phyloP scores from a whole-genome alignment of 2,329 filamentous ascomycete genomes.

The Trichoderma gracile region DNA sequence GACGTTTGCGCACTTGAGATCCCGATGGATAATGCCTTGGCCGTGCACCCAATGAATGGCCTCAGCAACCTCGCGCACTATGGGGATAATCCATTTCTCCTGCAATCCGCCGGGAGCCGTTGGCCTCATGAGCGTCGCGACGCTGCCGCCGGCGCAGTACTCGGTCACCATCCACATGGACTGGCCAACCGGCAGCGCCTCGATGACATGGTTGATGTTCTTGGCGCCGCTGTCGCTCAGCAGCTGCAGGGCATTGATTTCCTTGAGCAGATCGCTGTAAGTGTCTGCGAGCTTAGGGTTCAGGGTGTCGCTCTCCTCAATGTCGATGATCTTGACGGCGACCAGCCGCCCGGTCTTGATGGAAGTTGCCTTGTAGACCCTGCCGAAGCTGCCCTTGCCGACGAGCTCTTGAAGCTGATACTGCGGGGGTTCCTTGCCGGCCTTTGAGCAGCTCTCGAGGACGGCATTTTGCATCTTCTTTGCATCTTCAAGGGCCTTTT shows the following conservation, averaged over 20 bases:
- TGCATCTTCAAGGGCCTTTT: constrained; percentile 67
- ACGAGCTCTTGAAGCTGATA: constrained; percentile 73
- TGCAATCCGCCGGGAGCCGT: constrained; percentile 64
- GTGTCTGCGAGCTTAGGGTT: constrained; percentile 66
- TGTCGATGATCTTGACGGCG: constrained; percentile 81
- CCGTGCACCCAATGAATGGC: constrained; percentile 68
- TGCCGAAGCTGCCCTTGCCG: constrained; percentile 72
- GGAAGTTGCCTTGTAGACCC: constrained; percentile 67
- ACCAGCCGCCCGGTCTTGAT: constrained; percentile 56
- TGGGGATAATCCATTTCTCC: constrained; percentile 70
- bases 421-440: constrained; percentile 60
- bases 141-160: constrained; percentile 81
- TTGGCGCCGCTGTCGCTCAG: constrained; percentile 72
- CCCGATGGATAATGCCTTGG: constrained; percentile 68
- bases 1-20: constrained; percentile 77
- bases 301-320: constrained; percentile 72
- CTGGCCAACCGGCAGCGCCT: constrained; percentile 73
- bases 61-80: constrained; percentile 65
- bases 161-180: constrained; percentile 88
- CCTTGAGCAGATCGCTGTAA: constrained; percentile 68
- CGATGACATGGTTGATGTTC: constrained; percentile 80
- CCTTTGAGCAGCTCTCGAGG: constrained; percentile 60
- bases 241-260: constrained; percentile 68
- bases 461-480: constrained; percentile 67
- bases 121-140: constrained; percentile 71